These are phyloP conservation scores for Eruca vesicaria DNA, from an alignment of 441 rosid genomes.

Conservation along the genomic window DNA sequence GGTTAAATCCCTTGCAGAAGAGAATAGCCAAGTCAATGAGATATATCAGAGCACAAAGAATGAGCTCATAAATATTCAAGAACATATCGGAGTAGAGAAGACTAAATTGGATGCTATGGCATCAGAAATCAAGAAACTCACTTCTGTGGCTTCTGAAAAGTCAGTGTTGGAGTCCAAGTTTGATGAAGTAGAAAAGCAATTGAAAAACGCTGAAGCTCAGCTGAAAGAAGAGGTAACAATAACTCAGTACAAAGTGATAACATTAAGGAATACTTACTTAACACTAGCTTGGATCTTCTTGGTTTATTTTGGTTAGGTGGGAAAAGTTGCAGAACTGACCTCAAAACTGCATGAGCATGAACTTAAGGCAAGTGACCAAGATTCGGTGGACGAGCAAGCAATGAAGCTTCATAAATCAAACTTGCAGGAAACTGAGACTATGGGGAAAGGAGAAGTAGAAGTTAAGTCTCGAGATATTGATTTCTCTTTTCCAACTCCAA, in stretches of 20 bases:
- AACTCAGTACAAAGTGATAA: not conserved
- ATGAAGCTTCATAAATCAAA: conserved; percentile 35
- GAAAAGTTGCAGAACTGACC: conserved; percentile 48
- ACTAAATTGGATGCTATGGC: conserved; percentile 44
- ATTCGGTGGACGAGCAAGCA: not conserved
- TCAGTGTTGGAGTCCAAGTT: conserved; percentile 47
- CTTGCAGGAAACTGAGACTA: conserved; percentile 52
- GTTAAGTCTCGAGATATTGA: conserved; percentile 72
- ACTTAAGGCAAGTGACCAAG: conserved; percentile 26
- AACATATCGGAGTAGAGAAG: conserved; percentile 50
- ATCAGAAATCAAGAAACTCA: conserved; percentile 53
- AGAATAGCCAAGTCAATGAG: conserved; percentile 64
- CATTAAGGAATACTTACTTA: not conserved
- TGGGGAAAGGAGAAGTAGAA: conserved; percentile 45
- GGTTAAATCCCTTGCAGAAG: conserved; percentile 76
- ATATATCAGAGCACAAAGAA: conserved; percentile 56
- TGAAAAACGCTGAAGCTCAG: conserved; percentile 41
- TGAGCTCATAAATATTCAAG: conserved; percentile 68
- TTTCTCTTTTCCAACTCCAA: conserved; percentile 44
- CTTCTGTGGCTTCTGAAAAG: conserved; percentile 48
- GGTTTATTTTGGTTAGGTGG: conserved; percentile 17
- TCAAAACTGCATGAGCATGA: conserved; percentile 48
- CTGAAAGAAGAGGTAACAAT: conserved; percentile 53
- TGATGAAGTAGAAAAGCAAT: conserved; percentile 55
- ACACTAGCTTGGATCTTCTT: conserved; percentile 1